Base-by-base conservation (phyloP, 2,329 filamentous ascomycete genomes). In the Fusarium chuoi region DNA sequence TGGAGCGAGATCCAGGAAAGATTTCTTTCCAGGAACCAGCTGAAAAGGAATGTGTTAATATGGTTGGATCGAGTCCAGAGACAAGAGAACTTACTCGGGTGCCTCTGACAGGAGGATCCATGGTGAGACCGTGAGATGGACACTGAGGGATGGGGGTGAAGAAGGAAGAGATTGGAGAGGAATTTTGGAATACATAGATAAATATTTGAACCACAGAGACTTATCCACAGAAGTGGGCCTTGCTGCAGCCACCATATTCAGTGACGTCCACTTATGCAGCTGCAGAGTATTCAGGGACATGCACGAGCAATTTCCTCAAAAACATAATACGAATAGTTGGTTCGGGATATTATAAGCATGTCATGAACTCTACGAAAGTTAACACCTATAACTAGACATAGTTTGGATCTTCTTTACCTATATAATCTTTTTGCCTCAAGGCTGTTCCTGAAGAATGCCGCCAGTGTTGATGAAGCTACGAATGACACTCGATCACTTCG, bases 351-450 rank as follows among this genome's bases (percentile, higher is more conserved):
- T 28, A 5, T 11, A 22, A 26, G 20, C 14, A 28, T 20, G 1
- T 1, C 14, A 55, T 41, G 8, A 10, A 14, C 24, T 41, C 10
- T 38, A 13, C 3, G 0, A 9, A 22, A 38, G 14, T 4, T 1
- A 18, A 5, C 0, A n/a, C 18, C 4, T 18, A 17, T 4, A 14
- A 2, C 10, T 28, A 3, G 22, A 5, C 7, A 55, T 22, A 8
- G 5, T 8, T 28, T 28, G 0, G 4, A 18, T 13, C 3, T 14
- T 41, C 7, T 28, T 18, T 41, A 1, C 8, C 18, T 3, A 2
- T 1, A 9, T 30, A 11, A 6, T 8, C 4, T 30, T 30, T 4
- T 1, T 30, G 2, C 8, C 8, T 14, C 5, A 11, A 28, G 14
- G 8, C 36, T n/a, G 12, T 30, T 18, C 7, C 8, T 42, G 8